Percentiles rank a stretch among this genome's conserved stretches.
These are phyloP conservation scores for Cichorium intybus DNA, from an alignment of 140 eudicot genomes.

Conservation along the genomic window DNA sequence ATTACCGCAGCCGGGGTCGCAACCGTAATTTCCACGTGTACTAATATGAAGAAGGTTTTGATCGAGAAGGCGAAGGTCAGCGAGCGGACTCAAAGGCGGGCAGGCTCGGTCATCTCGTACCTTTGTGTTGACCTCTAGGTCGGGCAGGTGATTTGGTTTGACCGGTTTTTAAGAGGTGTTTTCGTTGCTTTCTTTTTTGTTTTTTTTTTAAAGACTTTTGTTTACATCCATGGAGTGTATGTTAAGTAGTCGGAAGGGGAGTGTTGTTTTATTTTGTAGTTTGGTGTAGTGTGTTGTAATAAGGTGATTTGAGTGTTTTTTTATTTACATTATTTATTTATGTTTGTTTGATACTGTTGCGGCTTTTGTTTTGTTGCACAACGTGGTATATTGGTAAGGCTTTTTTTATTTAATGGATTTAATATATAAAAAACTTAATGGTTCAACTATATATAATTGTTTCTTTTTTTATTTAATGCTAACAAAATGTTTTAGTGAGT, in stretches of 20 bases:
- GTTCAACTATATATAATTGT: too few relatives aligned
- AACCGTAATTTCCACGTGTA: conserved; percentile 69
- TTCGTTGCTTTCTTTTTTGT: neutral
- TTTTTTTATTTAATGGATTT: too few relatives aligned
- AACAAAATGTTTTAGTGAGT: too few relatives aligned
- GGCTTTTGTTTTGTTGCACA: neutral
- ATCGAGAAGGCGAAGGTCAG: conserved; percentile 89
- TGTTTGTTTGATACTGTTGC: neutral
- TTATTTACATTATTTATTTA: conserved; percentile 7
- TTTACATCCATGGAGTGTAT: neutral
- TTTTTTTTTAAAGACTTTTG: neutral
- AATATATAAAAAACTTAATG: too few relatives aligned
- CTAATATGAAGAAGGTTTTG: conserved; percentile 70
- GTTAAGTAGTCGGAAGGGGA: neutral
- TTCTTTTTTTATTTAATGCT: too few relatives aligned
- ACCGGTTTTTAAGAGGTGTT: neutral
- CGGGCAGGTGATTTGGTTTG: neutral
- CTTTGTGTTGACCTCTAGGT: conserved; percentile 77
- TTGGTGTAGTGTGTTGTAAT: conserved; percentile 3
- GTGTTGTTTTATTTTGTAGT: neutral
- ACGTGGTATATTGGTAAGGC: too few relatives aligned
- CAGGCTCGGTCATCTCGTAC: conserved; percentile 78
- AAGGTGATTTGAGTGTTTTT: conserved; percentile 6
- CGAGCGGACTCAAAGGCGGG: conserved; percentile 74
- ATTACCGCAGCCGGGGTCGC: conserved; percentile 83